Base-by-base conservation (phyloP, 768 basidiomycete species). In the Leccinum disarticulatum region DNA sequence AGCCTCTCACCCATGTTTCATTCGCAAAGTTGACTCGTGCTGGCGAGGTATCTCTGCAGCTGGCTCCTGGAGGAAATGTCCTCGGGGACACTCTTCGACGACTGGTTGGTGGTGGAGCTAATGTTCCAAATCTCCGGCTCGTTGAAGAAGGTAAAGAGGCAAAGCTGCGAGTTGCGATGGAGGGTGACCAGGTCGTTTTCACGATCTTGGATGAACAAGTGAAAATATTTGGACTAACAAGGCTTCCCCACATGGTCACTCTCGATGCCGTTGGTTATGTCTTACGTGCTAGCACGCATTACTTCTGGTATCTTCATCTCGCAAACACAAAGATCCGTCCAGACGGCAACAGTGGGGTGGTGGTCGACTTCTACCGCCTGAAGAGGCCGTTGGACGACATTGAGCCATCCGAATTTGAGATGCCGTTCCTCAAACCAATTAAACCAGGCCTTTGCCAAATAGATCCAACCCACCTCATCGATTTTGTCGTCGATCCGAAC, bases 11-110 rank as follows among this genome's bases (percentile, higher is more conserved):
- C 3, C 11, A 53, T 13, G 54, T 22, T 36, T 51, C 31, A 6
- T 57, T 57, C 25, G 62, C 56, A 51, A 57, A 38, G 49, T 28
- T 63, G 35, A 52, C 33, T 19, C n/a, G 51, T 14, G 19, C 3
- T 8, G 19, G 51, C 5, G n/a, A 52, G 22, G 33, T 55, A 25
- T 36, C 48, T n/a, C 27, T 63, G 28, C 38, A 52, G 19, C 49
- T 61, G 15, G n/a, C 51, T 19, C 51, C 11, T 14, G 31, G 33
- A 52, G 33, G 9, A 28, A 22, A 22, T 22, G 25, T 2, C 27
- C 48, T 49, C 13, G 14, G 8, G 2, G 48, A 49, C 48, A 15
- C 15, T 49, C 48, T 49, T 19, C 15, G 0, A 6, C 48, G 17
- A 25, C 28, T 31, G 5, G 38, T n/a, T 41, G 8, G 10, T 7